Evolutionary conservation across 2,329 filamentous ascomycete species (phyloP).

Genomic region (Torrubiella hemipterigena): DNA sequence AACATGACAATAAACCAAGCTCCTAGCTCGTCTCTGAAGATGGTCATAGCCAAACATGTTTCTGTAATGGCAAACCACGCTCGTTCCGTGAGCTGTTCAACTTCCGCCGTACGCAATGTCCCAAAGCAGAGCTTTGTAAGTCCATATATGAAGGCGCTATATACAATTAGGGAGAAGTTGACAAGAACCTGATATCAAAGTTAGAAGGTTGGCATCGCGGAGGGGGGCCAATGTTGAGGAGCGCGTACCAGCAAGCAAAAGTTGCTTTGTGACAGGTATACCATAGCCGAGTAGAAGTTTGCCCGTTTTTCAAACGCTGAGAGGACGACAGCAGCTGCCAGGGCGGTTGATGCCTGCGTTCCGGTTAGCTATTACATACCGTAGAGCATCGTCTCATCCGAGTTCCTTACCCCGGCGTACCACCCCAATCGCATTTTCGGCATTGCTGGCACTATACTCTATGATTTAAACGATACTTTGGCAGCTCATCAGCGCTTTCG

Average conservation of each 20-base stretch:
- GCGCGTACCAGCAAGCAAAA: constrained; percentile 76
- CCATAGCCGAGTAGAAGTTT: constrained; percentile 97
- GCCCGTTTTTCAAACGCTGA: constrained; percentile 90
- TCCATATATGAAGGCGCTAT: constrained; percentile 70
- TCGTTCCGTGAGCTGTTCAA: constrained; percentile 94
- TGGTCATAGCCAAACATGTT: constrained; percentile 95
- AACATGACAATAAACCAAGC: constrained; percentile 97
- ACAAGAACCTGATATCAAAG: constrained; percentile 72
- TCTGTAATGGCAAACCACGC: constrained; percentile 98
- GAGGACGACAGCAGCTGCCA: constrained; percentile 72
- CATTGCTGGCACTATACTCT: constrained; percentile 11
- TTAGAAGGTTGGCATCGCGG: constrained; percentile 2
- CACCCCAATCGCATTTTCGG: constrained; percentile 45
- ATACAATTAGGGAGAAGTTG: constrained; percentile 76
- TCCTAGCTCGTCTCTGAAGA: constrained; percentile 89
- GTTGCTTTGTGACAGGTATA: constrained; percentile 93
- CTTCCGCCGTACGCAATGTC: constrained; percentile 80
- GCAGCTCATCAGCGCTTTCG: constrained; percentile 2
- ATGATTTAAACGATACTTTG: constrained; percentile 1
- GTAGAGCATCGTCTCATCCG: constrained; percentile 10
- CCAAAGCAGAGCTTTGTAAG: constrained; percentile 88
- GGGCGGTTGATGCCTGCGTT: constrained; percentile 61
- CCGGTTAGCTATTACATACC: constrained; percentile 10
- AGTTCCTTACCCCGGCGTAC: constrained; percentile 45
- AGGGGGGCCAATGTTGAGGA: background rate